phyloP scores from a whole-genome alignment of 768 basidiomycete genomes.

The Crassisporium funariophilum region DNA sequence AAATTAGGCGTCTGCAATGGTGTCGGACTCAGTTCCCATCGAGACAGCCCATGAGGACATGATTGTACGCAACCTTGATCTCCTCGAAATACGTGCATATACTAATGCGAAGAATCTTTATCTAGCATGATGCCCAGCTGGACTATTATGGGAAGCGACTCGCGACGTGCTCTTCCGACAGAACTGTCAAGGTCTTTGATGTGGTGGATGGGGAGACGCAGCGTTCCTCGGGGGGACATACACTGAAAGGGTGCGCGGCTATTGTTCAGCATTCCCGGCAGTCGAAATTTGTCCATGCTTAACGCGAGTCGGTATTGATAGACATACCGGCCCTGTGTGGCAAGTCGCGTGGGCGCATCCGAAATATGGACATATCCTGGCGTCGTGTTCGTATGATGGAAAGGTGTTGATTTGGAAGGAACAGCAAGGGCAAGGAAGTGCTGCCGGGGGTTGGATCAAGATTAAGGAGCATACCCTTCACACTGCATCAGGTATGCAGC shows the following conservation, averaged over 20 bases:
- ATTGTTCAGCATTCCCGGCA: not conserved
- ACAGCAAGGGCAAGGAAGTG: conserved; percentile 58
- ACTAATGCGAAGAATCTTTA: conserved; percentile 1
- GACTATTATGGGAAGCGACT: conserved; percentile 98
- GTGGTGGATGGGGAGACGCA: conserved; percentile 86
- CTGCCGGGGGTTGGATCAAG: conserved; percentile 78
- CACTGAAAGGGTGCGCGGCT: conserved; percentile 68
- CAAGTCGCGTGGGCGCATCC: conserved; percentile 99
- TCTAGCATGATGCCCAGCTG: conserved; percentile 94
- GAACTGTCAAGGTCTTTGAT: conserved; percentile 94
- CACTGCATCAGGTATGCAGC: conserved; percentile 76
- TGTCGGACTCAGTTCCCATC: conserved; percentile 76
- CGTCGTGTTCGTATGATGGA: conserved; percentile 98
- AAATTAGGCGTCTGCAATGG: conserved; percentile 56
- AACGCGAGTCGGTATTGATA: conserved; percentile 28
- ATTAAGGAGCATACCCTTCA: conserved; percentile 96
- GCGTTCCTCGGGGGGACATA: conserved; percentile 62
- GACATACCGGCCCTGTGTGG: conserved; percentile 98
- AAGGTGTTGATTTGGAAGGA: conserved; percentile 99
- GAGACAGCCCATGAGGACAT: conserved; percentile 98
- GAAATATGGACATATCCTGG: conserved; percentile 94
- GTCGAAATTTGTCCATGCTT: conserved; percentile 4
- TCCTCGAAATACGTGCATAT: conserved; percentile 8
- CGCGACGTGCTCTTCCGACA: conserved; percentile 95
- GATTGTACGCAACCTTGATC: conserved; percentile 66